A percentile compares a stretch with the other conserved stretches of the same genome.
Conservation (phyloP, 2,329 filamentous ascomycete genomes). For the Dendryphion nanum region DNA sequence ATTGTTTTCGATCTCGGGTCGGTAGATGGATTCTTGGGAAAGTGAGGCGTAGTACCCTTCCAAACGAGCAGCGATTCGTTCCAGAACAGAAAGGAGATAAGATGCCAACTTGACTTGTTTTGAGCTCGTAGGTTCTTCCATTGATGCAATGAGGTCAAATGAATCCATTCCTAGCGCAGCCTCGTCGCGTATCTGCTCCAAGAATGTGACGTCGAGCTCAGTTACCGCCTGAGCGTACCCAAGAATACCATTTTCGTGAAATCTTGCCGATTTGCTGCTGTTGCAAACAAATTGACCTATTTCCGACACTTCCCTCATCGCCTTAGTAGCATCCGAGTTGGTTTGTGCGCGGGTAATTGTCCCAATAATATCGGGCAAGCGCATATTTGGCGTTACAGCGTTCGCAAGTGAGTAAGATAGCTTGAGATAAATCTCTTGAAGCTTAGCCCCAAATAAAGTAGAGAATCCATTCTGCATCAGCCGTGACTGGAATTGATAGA, state of each 20-base stretch:
- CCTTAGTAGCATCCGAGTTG: slow-evolving; percentile 45
- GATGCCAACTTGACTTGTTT: slow-evolving; percentile 41
- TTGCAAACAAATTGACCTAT: slow-evolving; percentile 54
- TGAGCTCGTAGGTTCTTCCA: slow-evolving; percentile 13
- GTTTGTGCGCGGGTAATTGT: slow-evolving; percentile 45
- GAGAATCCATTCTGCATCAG: slow-evolving; percentile 53
- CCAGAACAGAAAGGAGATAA: slow-evolving; percentile 51
- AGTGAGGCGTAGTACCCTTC: slow-evolving; percentile 54
- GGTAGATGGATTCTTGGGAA: slow-evolving; percentile 50
- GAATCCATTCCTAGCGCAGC: slow-evolving; percentile 18
- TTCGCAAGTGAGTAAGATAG: slow-evolving; percentile 53
- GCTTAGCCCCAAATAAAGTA: slow-evolving; percentile 51
- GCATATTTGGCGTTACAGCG: slow-evolving; percentile 25
- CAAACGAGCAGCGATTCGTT: slow-evolving; percentile 52
- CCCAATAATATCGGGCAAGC: slow-evolving; percentile 48
- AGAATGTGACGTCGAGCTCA: slow-evolving; percentile 15
- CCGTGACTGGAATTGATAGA: slow-evolving; percentile 54
- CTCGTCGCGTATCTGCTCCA: slow-evolving; percentile 20
- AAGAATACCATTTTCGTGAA: slow-evolving; percentile 20
- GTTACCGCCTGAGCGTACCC: slow-evolving; percentile 16
- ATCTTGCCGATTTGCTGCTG: slow-evolving; percentile 30
- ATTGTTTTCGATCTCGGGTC: slow-evolving; percentile 53
- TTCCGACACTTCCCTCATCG: slow-evolving; percentile 50
- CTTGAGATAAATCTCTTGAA: slow-evolving; percentile 55
- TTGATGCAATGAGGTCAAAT: slow-evolving; percentile 15